phyloP scores from a whole-genome alignment of 148 eudicot genomes.

The Dysphania ambrosioides region DNA sequence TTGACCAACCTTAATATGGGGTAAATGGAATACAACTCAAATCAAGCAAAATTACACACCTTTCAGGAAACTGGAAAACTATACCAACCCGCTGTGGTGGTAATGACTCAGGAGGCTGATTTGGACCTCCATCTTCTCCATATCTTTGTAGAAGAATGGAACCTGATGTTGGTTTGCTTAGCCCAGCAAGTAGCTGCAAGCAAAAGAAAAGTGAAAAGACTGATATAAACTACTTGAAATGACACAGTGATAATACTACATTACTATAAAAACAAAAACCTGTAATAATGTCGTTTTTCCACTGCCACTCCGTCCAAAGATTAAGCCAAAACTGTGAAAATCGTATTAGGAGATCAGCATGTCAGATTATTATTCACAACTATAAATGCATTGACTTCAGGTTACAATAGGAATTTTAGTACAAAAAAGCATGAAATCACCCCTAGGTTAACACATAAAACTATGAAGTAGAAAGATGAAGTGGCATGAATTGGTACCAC shows the following conservation, averaged over 20 bases:
- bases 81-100: conserved; percentile 77
- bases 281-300: conserved; percentile 97
- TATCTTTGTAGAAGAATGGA: conserved; percentile 67
- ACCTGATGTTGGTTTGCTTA: conserved; percentile 90
- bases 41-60: conserved; percentile 40
- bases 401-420: neutral
- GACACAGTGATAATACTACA: conserved; percentile 2
- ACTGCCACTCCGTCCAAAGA: conserved; percentile 98
- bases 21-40: neutral
- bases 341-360: conserved; percentile 18
- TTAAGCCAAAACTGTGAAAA: conserved; percentile 72
- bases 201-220: conserved; percentile 8
- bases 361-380: neutral
- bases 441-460: neutral
- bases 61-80: conserved; percentile 97
- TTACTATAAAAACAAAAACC: conserved; percentile 41
- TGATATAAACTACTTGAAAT: neutral
- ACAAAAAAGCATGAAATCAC: neutral
- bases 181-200: conserved; percentile 87
- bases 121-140: conserved; percentile 55
- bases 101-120: conserved; percentile 46
- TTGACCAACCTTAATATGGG: neutral
- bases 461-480: neutral
- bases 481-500: neutral
- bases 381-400: neutral